Conservation (phyloP, 2,329 filamentous ascomycete species). For the Cordyceps sp. region DNA sequence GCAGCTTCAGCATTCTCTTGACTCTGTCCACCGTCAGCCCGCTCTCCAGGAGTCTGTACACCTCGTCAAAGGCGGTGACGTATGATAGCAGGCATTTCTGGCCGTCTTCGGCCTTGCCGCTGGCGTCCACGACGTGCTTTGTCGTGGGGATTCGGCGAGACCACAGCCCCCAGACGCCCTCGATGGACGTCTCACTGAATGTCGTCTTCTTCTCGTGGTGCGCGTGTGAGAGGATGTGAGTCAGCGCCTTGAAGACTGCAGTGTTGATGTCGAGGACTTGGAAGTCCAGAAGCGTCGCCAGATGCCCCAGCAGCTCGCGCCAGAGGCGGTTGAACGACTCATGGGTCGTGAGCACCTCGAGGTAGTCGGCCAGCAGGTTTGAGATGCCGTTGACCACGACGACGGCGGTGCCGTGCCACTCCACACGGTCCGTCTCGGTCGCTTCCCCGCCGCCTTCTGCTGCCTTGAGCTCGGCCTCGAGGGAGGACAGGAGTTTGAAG, state of each 20-base stretch:
- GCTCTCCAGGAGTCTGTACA: slow-evolving; percentile 58
- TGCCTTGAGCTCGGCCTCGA: slow-evolving; percentile 38
- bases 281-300: slow-evolving; percentile 47
- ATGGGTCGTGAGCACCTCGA: slow-evolving; percentile 53
- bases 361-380: slow-evolving; percentile 57
- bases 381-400: slow-evolving; percentile 60
- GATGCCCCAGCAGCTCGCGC: slow-evolving; percentile 54
- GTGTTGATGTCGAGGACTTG: slow-evolving; percentile 54
- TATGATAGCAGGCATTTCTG: slow-evolving; percentile 80
- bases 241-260: slow-evolving; percentile 51
- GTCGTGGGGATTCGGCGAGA: slow-evolving; percentile 43
- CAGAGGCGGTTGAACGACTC: slow-evolving; percentile 56
- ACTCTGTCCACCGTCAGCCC: slow-evolving; percentile 47
- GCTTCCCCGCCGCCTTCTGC: slow-evolving; percentile 19
- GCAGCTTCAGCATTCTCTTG: slow-evolving; percentile 50
- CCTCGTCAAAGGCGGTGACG: slow-evolving; percentile 54
- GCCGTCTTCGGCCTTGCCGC: slow-evolving; percentile 38
- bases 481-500: slow-evolving; percentile 57
- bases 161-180: slow-evolving; percentile 55
- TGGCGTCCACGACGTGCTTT: slow-evolving; percentile 7
- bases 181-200: slow-evolving; percentile 35
- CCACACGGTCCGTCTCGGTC: slow-evolving; percentile 16
- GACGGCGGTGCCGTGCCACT: slow-evolving; percentile 62
- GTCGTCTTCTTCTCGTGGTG: slow-evolving; percentile 23
- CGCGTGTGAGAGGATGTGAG: slow-evolving; percentile 40